Percentiles rank a stretch among this genome's conserved stretches.
phyloP scores from a whole-genome alignment of 768 basidiomycete genomes.

The Hirschioporus abietinus region DNA sequence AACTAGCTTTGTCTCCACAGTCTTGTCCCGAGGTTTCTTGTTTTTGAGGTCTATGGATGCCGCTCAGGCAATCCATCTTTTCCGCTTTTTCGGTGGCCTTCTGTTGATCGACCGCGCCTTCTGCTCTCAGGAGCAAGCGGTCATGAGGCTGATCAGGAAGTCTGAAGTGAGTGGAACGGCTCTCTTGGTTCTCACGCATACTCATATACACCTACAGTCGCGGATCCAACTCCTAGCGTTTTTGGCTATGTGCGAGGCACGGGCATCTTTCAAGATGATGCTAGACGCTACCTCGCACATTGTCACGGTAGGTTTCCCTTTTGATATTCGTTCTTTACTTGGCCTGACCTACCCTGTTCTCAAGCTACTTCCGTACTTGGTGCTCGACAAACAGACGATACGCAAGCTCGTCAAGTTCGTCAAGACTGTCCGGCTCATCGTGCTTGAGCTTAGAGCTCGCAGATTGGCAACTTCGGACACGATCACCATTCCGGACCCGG shows the following conservation, averaged over 20 bases:
- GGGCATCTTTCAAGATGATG: not conserved
- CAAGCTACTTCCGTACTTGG: not conserved
- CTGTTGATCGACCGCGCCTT: not conserved
- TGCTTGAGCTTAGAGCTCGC: not conserved
- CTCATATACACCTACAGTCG: not conserved
- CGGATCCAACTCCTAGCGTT: not conserved
- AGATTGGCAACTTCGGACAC: not conserved
- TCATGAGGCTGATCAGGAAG: not conserved
- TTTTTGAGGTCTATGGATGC: not conserved
- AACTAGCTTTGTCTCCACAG: too few relatives aligned
- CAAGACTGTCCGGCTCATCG: not conserved
- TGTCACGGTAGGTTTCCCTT: not conserved
- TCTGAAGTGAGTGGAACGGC: not conserved
- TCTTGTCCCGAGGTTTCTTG: not conserved
- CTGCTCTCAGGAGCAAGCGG: not conserved
- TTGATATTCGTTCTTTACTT: not conserved
- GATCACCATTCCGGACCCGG: not conserved
- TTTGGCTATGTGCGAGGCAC: not conserved
- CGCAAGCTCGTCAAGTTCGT: not conserved
- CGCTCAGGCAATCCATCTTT: not conserved
- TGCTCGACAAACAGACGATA: not conserved
- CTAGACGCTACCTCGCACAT: not conserved
- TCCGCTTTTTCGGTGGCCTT: not conserved
- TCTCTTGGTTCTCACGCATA: not conserved
- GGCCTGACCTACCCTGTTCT: not conserved